Evolutionary conservation across 2,329 filamentous ascomycete genomes (phyloP), one percentile per base, ranked within the genome.

Genomic region (Xylariales sp.): DNA sequence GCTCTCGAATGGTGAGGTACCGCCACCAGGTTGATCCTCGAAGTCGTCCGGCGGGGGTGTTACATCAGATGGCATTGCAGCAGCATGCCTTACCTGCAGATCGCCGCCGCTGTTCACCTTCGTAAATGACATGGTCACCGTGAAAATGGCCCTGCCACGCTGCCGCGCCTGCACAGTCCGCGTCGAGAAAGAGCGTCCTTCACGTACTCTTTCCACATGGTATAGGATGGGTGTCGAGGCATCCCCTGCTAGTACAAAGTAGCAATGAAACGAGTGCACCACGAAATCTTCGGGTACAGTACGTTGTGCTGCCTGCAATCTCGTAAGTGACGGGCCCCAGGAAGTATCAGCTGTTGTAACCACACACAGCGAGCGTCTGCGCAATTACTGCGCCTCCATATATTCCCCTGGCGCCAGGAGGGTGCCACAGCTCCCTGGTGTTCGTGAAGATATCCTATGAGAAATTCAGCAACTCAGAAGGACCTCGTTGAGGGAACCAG

Each of bases 241-340:
- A 57, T 91, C 86, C 20, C 93, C 93, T 4, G 91, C 90, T 2
- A 97, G 81, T 24, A 98, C 82, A 64, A 98, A 98, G 71, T 97
- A 98, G 77, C 93, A 97, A 75, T 98, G 93, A 86, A 95, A 96
- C 59, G 85, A 91, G 71, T 98, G 93, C 37, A 93, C 81, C 45
- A 82, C 78, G 65, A 95, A 96, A 59, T 86, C 74, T 19, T 71
- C 62, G 0, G 85, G 84, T 2, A 98, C 87, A 7, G 93, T 98
- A 58, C 82, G 80, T 63, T 95, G 89, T 18, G 88, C 93, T 2
- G 93, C 88, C 33, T 86, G 56, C 79, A 90, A n/a, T n/a, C 22
- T 25, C 4, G 22, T 36, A 21, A 42, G 33, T 20, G n/a, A 18
- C 15, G 38, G 14, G 11, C 29, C 12, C 19, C 16, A 18, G 11